These are phyloP conservation scores for Pyrenopolyporus hunteri DNA, from an alignment of 495 filamentous ascomycete species.

Conservation along the genomic window DNA sequence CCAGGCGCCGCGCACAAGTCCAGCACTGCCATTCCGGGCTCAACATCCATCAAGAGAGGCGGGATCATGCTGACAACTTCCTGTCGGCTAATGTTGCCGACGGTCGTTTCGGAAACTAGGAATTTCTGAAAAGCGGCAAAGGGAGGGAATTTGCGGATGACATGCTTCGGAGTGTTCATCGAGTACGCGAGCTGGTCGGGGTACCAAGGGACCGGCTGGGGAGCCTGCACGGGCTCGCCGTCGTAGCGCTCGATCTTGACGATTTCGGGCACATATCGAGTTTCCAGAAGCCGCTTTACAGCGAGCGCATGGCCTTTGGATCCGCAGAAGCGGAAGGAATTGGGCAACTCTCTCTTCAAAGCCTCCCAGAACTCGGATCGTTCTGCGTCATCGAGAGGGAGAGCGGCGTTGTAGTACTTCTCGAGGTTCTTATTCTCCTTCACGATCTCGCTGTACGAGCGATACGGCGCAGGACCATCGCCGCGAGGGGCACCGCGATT, in stretches of 20 bases:
- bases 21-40: constrained; percentile 87
- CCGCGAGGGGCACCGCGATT: constrained; percentile 35
- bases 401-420: constrained; percentile 78
- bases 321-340: constrained; percentile 95
- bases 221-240: constrained; percentile 78
- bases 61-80: constrained; percentile 99
- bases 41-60: constrained; percentile 87
- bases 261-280: constrained; percentile 90
- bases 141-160: constrained; percentile 86
- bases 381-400: constrained; percentile 75
- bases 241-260: constrained; percentile 75
- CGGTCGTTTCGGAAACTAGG: constrained; percentile 94
- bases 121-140: constrained; percentile 97
- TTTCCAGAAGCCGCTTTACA: constrained; percentile 81
- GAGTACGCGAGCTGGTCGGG: constrained; percentile 92
- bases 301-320: constrained; percentile 89
- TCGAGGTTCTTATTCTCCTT: constrained; percentile 81
- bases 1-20: constrained; percentile 97
- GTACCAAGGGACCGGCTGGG: constrained; percentile 83
- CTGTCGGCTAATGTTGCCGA: constrained; percentile 96
- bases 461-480: constrained; percentile 40
- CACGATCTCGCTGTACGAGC: constrained; percentile 62
- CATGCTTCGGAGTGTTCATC: constrained; percentile 95
- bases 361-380: constrained; percentile 79
- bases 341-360: constrained; percentile 82